Percentiles rank a stretch among this genome's conserved stretches.
These are phyloP conservation scores for Chlorella sp. DNA, from an alignment of 139 green algal species.

Conservation along the genomic window DNA sequence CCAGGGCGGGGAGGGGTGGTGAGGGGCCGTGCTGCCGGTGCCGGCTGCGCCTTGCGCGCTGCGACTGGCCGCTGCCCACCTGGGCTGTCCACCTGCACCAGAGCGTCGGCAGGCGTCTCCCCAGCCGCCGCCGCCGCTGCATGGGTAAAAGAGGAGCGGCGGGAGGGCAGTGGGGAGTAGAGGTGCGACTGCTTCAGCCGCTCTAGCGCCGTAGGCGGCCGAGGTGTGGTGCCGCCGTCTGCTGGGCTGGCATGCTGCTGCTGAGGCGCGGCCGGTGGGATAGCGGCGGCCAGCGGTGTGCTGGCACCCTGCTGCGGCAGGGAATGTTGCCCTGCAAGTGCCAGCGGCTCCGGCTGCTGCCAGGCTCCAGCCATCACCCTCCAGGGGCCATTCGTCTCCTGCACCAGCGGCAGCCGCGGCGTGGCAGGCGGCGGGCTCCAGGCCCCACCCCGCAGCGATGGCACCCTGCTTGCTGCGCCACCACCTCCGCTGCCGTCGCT, in stretches of 20 bases:
- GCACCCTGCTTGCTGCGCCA: background rate
- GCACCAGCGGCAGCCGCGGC: background rate
- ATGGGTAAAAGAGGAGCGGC: background rate
- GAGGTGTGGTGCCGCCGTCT: background rate
- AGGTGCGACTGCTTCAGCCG: constrained; percentile 9
- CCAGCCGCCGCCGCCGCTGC: background rate
- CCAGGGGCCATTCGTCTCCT: background rate
- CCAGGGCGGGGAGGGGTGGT: background rate
- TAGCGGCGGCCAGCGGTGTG: background rate
- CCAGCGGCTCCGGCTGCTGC: background rate
- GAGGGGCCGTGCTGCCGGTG: background rate
- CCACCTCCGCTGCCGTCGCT: background rate
- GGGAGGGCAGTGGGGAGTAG: background rate
- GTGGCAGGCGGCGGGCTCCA: background rate
- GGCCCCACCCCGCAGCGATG: background rate
- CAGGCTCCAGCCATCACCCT: background rate
- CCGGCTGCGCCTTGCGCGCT: background rate
- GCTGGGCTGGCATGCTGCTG: background rate
- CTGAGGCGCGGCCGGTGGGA: background rate
- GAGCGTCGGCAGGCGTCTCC: background rate
- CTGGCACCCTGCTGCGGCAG: too few species aligned
- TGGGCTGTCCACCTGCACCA: background rate
- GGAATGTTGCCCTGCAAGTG: too few species aligned
- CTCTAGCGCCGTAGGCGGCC: background rate
- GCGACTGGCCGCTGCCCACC: background rate